Evolutionary conservation across 805 yeast genomes (phyloP).

Genomic region (Starmerella ratchasimensis): DNA sequence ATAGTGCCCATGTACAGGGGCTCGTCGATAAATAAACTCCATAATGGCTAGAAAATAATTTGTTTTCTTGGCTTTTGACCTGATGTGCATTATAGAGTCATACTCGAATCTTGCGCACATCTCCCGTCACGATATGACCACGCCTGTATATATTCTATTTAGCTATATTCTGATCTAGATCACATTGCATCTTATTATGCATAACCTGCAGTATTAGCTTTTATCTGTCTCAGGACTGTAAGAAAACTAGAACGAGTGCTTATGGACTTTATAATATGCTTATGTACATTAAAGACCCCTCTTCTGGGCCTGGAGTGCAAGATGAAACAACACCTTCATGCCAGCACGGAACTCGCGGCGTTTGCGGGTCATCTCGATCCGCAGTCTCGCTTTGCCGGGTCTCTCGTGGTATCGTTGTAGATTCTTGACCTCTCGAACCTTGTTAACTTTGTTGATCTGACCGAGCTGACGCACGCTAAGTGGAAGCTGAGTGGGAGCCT

Average conservation of each 20-base stretch:
- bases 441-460: slow-evolving; percentile 22
- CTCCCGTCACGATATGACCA: too few relatives aligned
- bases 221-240: too few relatives aligned
- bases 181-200: too few relatives aligned
- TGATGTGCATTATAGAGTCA: too few relatives aligned
- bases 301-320: slow-evolving; percentile 25
- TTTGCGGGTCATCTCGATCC: slow-evolving; percentile 24
- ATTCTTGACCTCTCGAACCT: slow-evolving; percentile 20
- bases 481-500: slow-evolving; percentile 18
- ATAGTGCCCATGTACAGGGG: too few relatives aligned
- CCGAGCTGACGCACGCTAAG: slow-evolving; percentile 21
- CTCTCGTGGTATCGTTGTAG: slow-evolving; percentile 25
- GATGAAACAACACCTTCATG: slow-evolving; percentile 25
- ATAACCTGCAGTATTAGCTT: too few relatives aligned
- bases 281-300: slow-evolving; percentile 13
- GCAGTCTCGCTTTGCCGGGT: slow-evolving; percentile 25
- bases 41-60: too few relatives aligned
- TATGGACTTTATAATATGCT: neutral
- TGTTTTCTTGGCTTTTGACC: too few relatives aligned
- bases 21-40: too few relatives aligned
- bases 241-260: neutral
- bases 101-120: too few relatives aligned
- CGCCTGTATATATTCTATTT: too few relatives aligned
- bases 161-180: too few relatives aligned
- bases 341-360: slow-evolving; percentile 25